These are phyloP conservation scores for Hibiscus syriacus DNA, from an alignment of 345 rosid species.

Conservation along the genomic window DNA sequence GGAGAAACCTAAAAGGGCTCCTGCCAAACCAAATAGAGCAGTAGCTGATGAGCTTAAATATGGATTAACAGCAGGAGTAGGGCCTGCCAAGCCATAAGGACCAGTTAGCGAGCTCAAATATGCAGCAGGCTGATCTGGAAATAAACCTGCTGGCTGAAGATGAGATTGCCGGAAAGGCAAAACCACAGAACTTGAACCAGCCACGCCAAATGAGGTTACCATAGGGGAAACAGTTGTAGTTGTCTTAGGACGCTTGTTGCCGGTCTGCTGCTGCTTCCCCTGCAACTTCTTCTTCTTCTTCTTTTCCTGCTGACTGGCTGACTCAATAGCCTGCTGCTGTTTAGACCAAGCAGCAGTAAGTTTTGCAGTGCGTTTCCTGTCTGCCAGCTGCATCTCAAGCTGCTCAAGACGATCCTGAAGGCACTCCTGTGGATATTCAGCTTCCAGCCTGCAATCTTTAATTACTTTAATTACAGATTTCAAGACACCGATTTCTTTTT, in stretches of 20 bases:
- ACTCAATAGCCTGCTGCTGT: constrained; percentile 7
- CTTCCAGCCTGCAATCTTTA: neutral
- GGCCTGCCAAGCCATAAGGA: constrained; percentile 24
- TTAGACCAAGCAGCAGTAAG: too few species aligned
- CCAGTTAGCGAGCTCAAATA: constrained; percentile 23
- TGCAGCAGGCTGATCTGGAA: constrained; percentile 22
- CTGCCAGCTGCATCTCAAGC: constrained; percentile 58
- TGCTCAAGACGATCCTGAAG: constrained; percentile 10
- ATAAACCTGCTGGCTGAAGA: constrained; percentile 31
- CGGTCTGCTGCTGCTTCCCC: neutral
- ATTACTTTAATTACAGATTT: constrained; percentile 43
- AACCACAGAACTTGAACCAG: constrained; percentile 23
- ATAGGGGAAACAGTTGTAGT: constrained; percentile 16
- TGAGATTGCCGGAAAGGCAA: constrained; percentile 32
- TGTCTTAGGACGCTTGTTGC: neutral
- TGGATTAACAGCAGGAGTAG: constrained; percentile 18
- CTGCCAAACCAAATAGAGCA: constrained; percentile 28
- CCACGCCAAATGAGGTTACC: constrained; percentile 10
- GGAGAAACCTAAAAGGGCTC: constrained; percentile 22
- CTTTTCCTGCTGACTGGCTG: neutral
- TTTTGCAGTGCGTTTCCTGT: constrained; percentile 33
- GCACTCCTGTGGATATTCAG: too few species aligned
- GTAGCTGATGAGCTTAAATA: neutral
- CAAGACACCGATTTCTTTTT: constrained; percentile 50
- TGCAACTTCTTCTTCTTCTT: neutral